Percentiles rank a stretch among this genome's conserved stretches.
Conservation (phyloP, 2,329 filamentous ascomycete genomes). For the Pseudopithomyces maydicus region DNA sequence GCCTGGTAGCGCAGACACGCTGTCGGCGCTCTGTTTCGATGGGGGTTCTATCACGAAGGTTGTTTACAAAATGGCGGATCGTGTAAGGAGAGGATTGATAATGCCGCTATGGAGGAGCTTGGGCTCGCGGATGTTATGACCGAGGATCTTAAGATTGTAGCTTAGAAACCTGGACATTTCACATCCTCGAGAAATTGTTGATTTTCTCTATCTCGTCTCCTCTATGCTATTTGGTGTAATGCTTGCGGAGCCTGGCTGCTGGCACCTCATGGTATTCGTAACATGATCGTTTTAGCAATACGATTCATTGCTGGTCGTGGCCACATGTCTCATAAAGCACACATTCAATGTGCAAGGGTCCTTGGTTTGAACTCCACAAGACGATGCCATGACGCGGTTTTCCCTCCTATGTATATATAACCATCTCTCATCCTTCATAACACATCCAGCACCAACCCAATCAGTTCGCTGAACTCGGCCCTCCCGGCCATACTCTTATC, state of each 20-base stretch:
- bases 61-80: slow-evolving; percentile 48
- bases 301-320: not conserved
- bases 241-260: not conserved
- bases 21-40: slow-evolving; percentile 43
- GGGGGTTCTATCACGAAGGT: slow-evolving; percentile 40
- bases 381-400: too few relatives aligned
- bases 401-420: too few relatives aligned
- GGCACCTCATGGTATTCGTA: not conserved
- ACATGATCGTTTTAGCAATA: not conserved
- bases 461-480: slow-evolving; percentile 50
- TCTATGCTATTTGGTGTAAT: not conserved
- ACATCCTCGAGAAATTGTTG: slow-evolving; percentile 31
- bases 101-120: slow-evolving; percentile 44
- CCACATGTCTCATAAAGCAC: not conserved
- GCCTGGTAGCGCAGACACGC: slow-evolving; percentile 44
- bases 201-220: slow-evolving; percentile 6
- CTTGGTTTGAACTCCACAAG: not conserved
- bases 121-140: slow-evolving; percentile 37
- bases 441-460: slow-evolving; percentile 48
- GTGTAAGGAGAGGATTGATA: slow-evolving; percentile 43
- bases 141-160: slow-evolving; percentile 45
- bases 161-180: slow-evolving; percentile 45
- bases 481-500: slow-evolving; percentile 57
- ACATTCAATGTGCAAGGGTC: not conserved
- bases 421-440: slow-evolving; percentile 24